Evolutionary conservation across 1,139 yeast genomes (phyloP), one percentile per base, ranked within the genome.

Genomic region (Candida buenavistaensis): DNA sequence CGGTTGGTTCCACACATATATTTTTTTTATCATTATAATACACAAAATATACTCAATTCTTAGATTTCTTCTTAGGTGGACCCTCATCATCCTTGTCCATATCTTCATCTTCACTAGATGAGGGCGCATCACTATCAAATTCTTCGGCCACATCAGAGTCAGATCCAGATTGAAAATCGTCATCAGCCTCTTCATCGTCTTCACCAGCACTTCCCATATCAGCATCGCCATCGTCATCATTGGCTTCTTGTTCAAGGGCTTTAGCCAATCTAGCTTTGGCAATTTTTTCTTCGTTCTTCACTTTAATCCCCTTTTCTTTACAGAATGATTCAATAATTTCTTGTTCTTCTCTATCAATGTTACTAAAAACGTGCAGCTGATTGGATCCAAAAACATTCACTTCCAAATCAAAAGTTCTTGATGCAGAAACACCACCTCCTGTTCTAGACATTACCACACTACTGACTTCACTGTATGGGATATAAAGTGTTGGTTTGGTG

Each of bases 361-460:
- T 87, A 41, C 96, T 95, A 61, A 92, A 92, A 33, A 81, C 80
- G 50, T 90, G 95, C 15, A 86, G 72, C 37, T 78, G 81, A 41
- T 78, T 77, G 26, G 82, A 79, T 24, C 79, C 76, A 48, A 82
- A 74, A 41, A 90, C 68, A 26, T 72, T 72, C 33, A 92, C 79
- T 49, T 92, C 94, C 63, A 92, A 68, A 61, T 94, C 99, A 60
- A 94, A 94, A 0, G 98, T 92, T 56, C 96, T 80, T 23, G 89
- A 81, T 2, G 95, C 83, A 2, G 86, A 72, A 3, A 80, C 75
- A 1, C 89, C 80, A 30, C 82, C 78, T 10, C 96, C 96, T 5
- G 95, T 86, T 59, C 99, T 82, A 3, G 96, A 85, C 67, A 94
- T 84, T 21, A 86, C 80, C 23, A 92, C 80, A 30, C 70, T 74